A percentile compares a stretch with the other conserved stretches of the same genome.
These are phyloP conservation scores for Magnaporthiopsis incrustans DNA, from an alignment of 2,329 filamentous ascomycete species.

Conservation along the genomic window DNA sequence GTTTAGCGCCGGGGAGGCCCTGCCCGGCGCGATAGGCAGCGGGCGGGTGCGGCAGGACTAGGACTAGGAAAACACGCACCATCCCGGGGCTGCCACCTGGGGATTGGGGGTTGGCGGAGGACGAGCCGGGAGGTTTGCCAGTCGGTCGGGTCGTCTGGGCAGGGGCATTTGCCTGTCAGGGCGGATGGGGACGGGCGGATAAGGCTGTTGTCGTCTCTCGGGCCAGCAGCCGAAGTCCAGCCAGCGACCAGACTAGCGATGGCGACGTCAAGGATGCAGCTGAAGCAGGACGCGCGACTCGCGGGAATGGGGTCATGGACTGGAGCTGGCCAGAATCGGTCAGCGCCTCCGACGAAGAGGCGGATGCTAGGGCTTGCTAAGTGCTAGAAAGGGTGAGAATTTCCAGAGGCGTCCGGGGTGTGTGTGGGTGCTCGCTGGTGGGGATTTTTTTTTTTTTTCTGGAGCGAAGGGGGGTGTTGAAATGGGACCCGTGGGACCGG, in stretches of 20 bases:
- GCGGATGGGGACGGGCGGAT: not conserved
- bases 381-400: not conserved
- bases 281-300: not conserved
- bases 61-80: conserved; percentile 1
- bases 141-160: not conserved
- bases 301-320: not conserved
- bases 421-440: not conserved
- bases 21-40: too few species aligned
- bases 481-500: not conserved
- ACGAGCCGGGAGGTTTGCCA: not conserved
- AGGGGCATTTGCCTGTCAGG: conserved; percentile 3
- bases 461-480: not conserved
- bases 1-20: too few species aligned
- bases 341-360: not conserved
- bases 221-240: not conserved
- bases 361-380: not conserved
- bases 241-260: not conserved
- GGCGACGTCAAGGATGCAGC: not conserved
- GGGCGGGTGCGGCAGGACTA: not conserved
- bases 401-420: not conserved
- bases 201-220: not conserved
- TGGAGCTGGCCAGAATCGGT: not conserved
- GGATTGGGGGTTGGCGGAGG: not conserved
- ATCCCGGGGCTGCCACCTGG: conserved; percentile 4
- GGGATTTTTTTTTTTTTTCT: not conserved